phyloP scores from a whole-genome alignment of 2,329 filamentous ascomycete genomes.

The Cladorrhinum sp. region DNA sequence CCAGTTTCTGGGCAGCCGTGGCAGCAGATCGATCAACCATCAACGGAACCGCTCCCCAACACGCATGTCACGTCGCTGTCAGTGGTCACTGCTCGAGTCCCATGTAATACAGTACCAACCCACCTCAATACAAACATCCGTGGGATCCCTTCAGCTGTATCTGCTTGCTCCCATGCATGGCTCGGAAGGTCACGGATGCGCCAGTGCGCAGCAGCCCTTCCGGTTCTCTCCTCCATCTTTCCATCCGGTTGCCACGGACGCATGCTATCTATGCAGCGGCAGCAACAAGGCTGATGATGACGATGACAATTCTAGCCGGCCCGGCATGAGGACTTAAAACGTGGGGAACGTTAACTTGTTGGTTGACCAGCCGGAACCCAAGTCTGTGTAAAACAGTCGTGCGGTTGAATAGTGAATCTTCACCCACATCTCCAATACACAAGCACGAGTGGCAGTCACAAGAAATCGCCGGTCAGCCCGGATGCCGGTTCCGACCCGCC shows the following conservation, averaged over 20 bases:
- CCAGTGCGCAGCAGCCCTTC: background rate
- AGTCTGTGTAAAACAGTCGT: conserved; percentile 25
- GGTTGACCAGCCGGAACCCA: conserved; percentile 11
- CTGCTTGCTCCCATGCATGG: background rate
- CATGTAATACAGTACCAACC: background rate
- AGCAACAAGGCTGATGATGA: no score
- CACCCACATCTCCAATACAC: background rate
- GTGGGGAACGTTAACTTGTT: conserved; percentile 1
- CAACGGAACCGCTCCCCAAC: background rate
- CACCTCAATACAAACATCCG: background rate
- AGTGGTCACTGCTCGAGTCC: no score
- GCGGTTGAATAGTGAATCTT: conserved; percentile 10
- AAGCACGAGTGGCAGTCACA: background rate
- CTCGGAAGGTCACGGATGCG: background rate
- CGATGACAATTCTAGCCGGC: conserved; percentile 17
- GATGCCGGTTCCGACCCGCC: conserved; percentile 19
- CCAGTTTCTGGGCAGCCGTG: background rate
- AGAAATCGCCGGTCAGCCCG: conserved; percentile 7
- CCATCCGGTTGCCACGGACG: background rate
- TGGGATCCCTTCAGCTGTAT: background rate
- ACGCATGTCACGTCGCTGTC: background rate
- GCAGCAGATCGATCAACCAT: background rate
- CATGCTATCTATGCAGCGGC: no score
- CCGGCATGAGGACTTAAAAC: conserved; percentile 17
- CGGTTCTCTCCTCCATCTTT: background rate